Conservation (phyloP, 139 green algal species). For the Chlorella sp. region DNA sequence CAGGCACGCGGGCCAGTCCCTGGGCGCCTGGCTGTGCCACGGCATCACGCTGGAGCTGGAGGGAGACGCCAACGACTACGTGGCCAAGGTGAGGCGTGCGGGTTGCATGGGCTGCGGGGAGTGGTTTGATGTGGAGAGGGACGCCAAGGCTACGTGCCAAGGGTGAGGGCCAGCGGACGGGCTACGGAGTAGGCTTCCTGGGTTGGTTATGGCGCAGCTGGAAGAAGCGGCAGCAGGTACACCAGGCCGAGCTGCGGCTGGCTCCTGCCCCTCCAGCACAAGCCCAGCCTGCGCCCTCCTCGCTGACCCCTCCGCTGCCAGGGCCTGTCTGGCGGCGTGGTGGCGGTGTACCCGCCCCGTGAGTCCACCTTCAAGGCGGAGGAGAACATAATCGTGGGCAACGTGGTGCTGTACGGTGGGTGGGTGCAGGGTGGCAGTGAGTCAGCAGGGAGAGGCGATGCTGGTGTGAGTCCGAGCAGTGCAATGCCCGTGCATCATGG, state of each 20-base stretch:
- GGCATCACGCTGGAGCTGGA: constrained; percentile 91
- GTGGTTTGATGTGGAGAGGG: not conserved
- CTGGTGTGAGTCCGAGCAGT: too few relatives aligned
- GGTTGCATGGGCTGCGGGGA: not conserved
- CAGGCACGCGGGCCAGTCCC: constrained; percentile 88
- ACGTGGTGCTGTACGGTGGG: constrained; percentile 92
- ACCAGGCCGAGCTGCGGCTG: too few relatives aligned
- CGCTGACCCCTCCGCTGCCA: constrained; percentile 17
- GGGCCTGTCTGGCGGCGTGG: constrained; percentile 79
- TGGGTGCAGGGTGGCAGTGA: too few relatives aligned
- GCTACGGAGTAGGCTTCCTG: too few relatives aligned
- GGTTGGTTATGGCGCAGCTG: too few relatives aligned
- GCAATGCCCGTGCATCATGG: too few relatives aligned
- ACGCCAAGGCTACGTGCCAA: too few relatives aligned
- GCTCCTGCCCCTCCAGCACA: not conserved
- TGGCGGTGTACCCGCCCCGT: constrained; percentile 82
- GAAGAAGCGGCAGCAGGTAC: too few relatives aligned
- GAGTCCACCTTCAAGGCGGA: constrained; percentile 72
- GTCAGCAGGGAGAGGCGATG: too few relatives aligned
- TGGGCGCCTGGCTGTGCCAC: constrained; percentile 84
- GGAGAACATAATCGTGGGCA: constrained; percentile 95
- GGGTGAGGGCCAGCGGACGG: not conserved
- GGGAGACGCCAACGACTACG: constrained; percentile 96
- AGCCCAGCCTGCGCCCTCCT: not conserved
- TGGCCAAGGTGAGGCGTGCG: constrained; percentile 90